Conservation (phyloP, 768 basidiomycete species). For the Lepiota brunneoincarnata region DNA sequence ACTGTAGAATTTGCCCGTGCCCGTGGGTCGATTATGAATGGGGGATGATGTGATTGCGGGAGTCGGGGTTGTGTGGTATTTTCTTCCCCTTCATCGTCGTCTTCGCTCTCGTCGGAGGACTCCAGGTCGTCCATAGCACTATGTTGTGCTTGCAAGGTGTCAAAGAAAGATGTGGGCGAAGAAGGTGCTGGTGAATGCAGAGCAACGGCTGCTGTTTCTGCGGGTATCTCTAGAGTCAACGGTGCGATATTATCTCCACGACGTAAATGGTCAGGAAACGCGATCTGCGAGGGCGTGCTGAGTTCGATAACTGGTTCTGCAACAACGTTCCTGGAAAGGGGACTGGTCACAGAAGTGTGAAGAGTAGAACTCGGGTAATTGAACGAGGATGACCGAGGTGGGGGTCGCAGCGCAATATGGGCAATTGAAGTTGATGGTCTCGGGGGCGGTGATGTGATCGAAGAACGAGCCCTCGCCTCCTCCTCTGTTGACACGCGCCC, state of each 20-base stretch:
- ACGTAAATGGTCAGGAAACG: slow-evolving; percentile 38
- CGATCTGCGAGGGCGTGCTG: slow-evolving; percentile 39
- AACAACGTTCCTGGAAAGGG: slow-evolving; percentile 7
- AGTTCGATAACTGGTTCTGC: slow-evolving; percentile 33
- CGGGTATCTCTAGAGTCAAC: slow-evolving; percentile 45
- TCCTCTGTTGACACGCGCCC: neutral
- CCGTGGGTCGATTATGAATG: slow-evolving; percentile 30
- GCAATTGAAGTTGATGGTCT: slow-evolving; percentile 62
- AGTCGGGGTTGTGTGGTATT: slow-evolving; percentile 20
- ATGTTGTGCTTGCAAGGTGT: slow-evolving; percentile 64
- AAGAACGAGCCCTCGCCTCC: slow-evolving; percentile 24
- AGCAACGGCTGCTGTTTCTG: slow-evolving; percentile 36
- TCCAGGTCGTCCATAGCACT: slow-evolving; percentile 76
- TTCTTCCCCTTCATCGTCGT: slow-evolving; percentile 34
- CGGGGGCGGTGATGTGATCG: slow-evolving; percentile 55
- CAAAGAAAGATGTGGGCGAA: slow-evolving; percentile 72
- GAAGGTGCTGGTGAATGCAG: slow-evolving; percentile 55
- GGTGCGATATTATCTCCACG: slow-evolving; percentile 23
- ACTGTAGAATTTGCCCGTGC: slow-evolving; percentile 36
- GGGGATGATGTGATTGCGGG: slow-evolving; percentile 15
- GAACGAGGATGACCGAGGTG: slow-evolving; percentile 20
- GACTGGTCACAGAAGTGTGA: too few species aligned
- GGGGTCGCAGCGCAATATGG: slow-evolving; percentile 34
- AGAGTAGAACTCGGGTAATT: slow-evolving; percentile 19
- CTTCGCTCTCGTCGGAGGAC: slow-evolving; percentile 51